Evolutionary conservation across 2,329 filamentous ascomycete genomes (phyloP), one percentile per base, ranked within the genome.

Genomic region (Pseudogymnoascus sp.): DNA sequence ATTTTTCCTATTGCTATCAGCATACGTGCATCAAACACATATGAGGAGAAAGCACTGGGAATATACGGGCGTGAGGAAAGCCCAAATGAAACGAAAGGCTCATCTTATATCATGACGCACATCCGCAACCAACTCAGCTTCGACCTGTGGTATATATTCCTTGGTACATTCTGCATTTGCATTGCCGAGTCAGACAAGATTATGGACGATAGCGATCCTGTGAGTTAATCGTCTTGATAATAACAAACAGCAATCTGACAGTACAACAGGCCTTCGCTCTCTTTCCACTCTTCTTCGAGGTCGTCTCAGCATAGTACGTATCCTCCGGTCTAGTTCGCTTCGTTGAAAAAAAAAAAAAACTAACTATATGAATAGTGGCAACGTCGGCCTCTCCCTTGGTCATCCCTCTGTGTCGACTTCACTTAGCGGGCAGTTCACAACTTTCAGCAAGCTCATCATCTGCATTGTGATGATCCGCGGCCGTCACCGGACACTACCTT

Each of bases 1-100:
- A 90, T 97, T 65, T 96, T 96, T 69, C 93, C 93, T 3, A 96
- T 97, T 69, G 93, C 93, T 72, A 97, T 97, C 70, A 95, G 90
- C 6, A 89, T 97, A 70, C 91, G 93, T 62, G 83, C 90, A 68
- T 97, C 93, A 64, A 97, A 97, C 73, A 93, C 97, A 2, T 97
- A 97, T 78, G 93, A 97, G 75, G 93, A 97, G 73, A 90, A 88
- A 68, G 90, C 87, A 0, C 82, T 95, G 0, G 91, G 91, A 4
- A 85, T 96, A 29, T 92, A 89, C 71, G 79, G 78, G 59, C 3
- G 6, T 19, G 80, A 82, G 42, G 74, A 78, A 0, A 74, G 78
- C 2, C 77, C 79, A 4, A 79, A 83, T 1, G 79, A 81, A 14
- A 78, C 81, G 1, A 76, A 79, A 3, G 84, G 91, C 44, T 93